phyloP scores from a whole-genome alignment of 176 grass and related monocot species.

The Saccharum spontaneum region DNA sequence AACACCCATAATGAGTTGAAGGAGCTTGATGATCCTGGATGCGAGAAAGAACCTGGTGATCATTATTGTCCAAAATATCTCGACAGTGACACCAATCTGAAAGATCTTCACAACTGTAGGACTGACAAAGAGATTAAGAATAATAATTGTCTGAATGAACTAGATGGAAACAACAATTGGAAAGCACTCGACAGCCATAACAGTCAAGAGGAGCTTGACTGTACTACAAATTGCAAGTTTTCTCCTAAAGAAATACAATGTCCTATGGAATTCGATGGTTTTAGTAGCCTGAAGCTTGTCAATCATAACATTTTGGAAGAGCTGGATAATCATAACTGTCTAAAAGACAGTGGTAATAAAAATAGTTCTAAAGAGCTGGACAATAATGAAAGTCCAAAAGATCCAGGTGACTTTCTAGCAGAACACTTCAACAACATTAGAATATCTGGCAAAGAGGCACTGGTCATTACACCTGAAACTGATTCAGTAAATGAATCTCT shows the following conservation, averaged over 20 bases:
- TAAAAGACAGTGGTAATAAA: conserved; percentile 15
- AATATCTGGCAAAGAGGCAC: conserved; percentile 39
- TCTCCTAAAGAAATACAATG: conserved; percentile 28
- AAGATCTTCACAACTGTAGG: background rate
- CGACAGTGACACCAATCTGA: background rate
- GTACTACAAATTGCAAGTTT: conserved; percentile 23
- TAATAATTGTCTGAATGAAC: background rate
- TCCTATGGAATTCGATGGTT: background rate
- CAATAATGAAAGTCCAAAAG: background rate
- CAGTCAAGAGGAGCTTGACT: conserved; percentile 22
- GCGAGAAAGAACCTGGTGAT: conserved; percentile 13
- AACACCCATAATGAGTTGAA: conserved; percentile 3
- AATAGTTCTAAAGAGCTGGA: background rate
- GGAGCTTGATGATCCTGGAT: conserved; percentile 1
- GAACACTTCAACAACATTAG: conserved; percentile 36
- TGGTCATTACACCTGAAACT: conserved; percentile 26
- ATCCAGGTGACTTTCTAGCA: conserved; percentile 31
- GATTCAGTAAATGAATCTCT: conserved; percentile 37
- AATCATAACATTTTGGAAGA: background rate
- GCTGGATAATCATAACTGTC: conserved; percentile 24
- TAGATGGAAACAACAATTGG: background rate
- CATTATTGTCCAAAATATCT: conserved; percentile 7
- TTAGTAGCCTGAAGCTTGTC: conserved; percentile 17
- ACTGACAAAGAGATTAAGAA: conserved; percentile 8
- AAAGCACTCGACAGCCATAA: background rate